Conservation (phyloP, 2,329 filamentous ascomycete species). For the Colletotrichum paranaense region DNA sequence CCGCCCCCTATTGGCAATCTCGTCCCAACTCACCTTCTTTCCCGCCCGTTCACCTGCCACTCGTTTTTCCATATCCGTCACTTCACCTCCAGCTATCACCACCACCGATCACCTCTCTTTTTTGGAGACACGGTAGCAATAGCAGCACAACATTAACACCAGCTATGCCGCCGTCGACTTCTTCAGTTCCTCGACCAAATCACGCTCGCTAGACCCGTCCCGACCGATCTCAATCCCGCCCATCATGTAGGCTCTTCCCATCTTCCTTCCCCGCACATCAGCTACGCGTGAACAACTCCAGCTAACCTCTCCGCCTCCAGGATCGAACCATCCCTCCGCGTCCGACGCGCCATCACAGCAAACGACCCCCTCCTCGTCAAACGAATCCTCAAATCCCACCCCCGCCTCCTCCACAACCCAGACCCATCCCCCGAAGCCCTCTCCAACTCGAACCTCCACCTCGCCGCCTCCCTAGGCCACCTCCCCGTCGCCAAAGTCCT, state of each 20-base stretch:
- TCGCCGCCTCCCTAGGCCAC: conserved; percentile 80
- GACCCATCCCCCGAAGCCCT: conserved; percentile 75
- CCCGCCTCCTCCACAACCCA: conserved; percentile 79
- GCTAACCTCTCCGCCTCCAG: conserved; percentile 50
- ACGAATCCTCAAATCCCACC: conserved; percentile 81
- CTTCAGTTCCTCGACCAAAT: not conserved
- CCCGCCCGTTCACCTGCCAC: not conserved
- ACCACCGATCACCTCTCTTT: not conserved
- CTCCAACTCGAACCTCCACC: conserved; percentile 86
- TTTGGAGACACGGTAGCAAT: not conserved
- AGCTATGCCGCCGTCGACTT: not conserved
- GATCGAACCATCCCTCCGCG: conserved; percentile 81
- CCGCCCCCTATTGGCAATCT: conserved; percentile 5
- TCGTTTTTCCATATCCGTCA: not conserved
- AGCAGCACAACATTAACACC: not conserved
- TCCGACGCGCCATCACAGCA: conserved; percentile 84
- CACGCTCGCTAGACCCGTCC: not conserved
- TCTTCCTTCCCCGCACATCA: not conserved
- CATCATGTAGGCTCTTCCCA: not conserved
- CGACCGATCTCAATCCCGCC: not conserved
- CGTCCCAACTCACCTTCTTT: conserved; percentile 15
- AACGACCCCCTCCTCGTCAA: conserved; percentile 78
- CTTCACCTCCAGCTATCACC: not conserved
- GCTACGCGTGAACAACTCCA: not conserved
- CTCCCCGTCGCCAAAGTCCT: conserved; percentile 76